Evolutionary conservation across 176 grass and related monocot genomes (phyloP).

Genomic region (Juncus effusus): DNA sequence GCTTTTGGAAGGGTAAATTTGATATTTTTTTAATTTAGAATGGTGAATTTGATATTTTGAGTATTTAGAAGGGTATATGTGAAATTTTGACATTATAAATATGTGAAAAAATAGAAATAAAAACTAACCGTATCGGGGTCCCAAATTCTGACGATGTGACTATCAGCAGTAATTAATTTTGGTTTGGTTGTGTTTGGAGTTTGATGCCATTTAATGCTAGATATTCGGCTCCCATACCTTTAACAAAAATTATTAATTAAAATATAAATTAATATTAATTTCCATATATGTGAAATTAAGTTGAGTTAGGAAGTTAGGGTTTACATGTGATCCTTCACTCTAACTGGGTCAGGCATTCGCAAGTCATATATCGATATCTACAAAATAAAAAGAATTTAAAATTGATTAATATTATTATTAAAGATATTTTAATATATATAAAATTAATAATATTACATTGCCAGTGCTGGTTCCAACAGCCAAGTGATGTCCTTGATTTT

Average conservation of each 20-base stretch:
- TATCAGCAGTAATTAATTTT: constrained; percentile 83
- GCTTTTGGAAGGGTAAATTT: too few relatives aligned
- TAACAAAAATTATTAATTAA: neutral
- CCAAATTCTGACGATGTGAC: constrained; percentile 85
- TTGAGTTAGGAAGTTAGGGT: neutral
- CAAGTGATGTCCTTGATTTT: constrained; percentile 76
- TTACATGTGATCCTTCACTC: constrained; percentile 99
- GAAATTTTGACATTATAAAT: too few relatives aligned
- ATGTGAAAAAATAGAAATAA: neutral
- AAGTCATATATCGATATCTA: constrained; percentile 90
- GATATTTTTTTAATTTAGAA: neutral
- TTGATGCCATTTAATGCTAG: constrained; percentile 89
- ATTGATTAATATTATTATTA: too few relatives aligned
- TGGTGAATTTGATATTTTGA: too few relatives aligned
- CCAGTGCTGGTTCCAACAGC: constrained; percentile 79
- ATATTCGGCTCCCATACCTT: constrained; percentile 82
- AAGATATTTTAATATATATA: constrained; percentile 1
- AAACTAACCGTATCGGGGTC: constrained; percentile 89
- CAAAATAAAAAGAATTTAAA: constrained; percentile 13
- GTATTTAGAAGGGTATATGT: too few relatives aligned
- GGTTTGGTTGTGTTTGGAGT: constrained; percentile 79
- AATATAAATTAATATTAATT: too few relatives aligned
- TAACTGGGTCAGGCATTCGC: constrained; percentile 75
- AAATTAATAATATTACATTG: constrained; percentile 43
- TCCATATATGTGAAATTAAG: neutral